These are phyloP conservation scores for Calocybe indica DNA, from an alignment of 768 basidiomycete genomes.

Conservation along the genomic window DNA sequence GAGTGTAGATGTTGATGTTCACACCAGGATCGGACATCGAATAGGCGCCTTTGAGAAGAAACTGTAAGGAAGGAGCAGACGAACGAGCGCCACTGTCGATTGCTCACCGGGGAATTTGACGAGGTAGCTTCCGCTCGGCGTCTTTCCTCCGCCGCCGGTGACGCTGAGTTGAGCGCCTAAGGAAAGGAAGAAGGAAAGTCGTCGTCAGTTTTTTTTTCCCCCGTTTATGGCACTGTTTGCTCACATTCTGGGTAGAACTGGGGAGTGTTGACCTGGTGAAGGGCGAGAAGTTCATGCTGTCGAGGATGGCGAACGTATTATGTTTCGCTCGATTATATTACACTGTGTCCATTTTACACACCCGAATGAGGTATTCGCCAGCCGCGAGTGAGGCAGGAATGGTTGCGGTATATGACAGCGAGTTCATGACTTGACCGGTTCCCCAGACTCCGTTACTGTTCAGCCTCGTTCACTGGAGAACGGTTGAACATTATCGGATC, in stretches of 20 bases:
- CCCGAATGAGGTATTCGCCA: constrained; percentile 32
- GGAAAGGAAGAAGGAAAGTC: neutral
- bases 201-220: neutral
- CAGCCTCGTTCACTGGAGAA: neutral
- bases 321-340: neutral
- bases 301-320: neutral
- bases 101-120: constrained; percentile 27
- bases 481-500: neutral
- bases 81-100: neutral
- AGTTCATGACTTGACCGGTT: constrained; percentile 19
- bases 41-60: constrained; percentile 18
- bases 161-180: constrained; percentile 27
- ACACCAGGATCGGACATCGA: constrained; percentile 27
- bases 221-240: too few relatives aligned
- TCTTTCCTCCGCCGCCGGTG: constrained; percentile 28
- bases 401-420: constrained; percentile 23
- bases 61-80: neutral
- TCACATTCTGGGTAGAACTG: constrained; percentile 35
- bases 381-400: constrained; percentile 27
- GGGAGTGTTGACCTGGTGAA: constrained; percentile 32
- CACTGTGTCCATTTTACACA: constrained; percentile 6
- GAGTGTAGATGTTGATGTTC: constrained; percentile 31
- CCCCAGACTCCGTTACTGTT: constrained; percentile 22
- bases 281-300: constrained; percentile 29
- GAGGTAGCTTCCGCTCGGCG: constrained; percentile 23